Base-by-base conservation (phyloP, 352 stramenopile genomes). In the Phytophthora megakarya region DNA sequence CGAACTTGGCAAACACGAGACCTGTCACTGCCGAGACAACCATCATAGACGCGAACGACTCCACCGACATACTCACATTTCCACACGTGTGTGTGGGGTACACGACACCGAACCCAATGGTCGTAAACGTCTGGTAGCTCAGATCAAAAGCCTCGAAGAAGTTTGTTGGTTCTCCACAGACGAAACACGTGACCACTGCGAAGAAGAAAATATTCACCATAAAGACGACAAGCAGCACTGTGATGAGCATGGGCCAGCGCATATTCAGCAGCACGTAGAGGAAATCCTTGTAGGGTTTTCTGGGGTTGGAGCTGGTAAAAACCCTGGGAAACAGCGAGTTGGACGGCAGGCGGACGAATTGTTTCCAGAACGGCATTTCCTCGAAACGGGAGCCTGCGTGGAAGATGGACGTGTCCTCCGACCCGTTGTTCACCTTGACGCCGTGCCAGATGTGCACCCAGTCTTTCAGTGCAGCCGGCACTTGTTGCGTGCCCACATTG, bases 111-210 rank as follows among this genome's bases (percentile, higher is more conserved):
- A 92, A 95, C 37, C 86, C 86, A 61, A 95, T 93, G 6, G 86
- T 95, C 13, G 82, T 92, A 57, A 93, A 95, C 2, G 86, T 92
- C 66, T 95, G 86, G 61, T 95, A 95, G 45, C 80, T 92, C 33
- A 93, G 43, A 51, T 90, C 77, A 45, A 91, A 89, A 3, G 80
- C 72, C 30, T 80, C 72, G n/a, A 88, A 75, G 38, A 89, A 85
- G 22, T 60, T 59, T 18, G 65, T 70, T 0, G 81, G 82, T 23
- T 93, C 81, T 33, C 75, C 60, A 55, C 86, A 95, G 32, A 69
- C 47, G 22, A 65, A 74, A 35, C 69, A 84, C 30, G 76, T 64
- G 42, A 90, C 11, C 3, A 70, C 22, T 5, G 78, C 80, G 26
- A 95, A 89, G 19, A 78, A 57, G 35, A 90, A 79, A 48, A 93